phyloP scores from a whole-genome alignment of 2,329 filamentous ascomycete species.

The Incumbomyces delicatus region DNA sequence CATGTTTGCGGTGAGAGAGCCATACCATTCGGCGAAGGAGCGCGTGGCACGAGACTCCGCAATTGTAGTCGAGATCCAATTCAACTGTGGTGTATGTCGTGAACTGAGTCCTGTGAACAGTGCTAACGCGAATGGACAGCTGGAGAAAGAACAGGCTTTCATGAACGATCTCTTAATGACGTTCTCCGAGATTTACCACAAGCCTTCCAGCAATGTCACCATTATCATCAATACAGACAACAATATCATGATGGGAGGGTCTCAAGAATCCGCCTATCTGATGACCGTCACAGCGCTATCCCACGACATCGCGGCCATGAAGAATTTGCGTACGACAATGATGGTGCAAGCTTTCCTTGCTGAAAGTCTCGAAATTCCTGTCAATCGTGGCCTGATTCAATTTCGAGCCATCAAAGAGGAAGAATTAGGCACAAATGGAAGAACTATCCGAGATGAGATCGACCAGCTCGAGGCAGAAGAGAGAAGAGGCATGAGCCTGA shows the following conservation, averaged over 20 bases:
- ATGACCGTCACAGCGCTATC: slow-evolving; percentile 64
- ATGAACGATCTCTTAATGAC: slow-evolving; percentile 64
- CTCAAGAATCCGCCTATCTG: slow-evolving; percentile 69
- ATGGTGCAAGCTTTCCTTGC: slow-evolving; percentile 67
- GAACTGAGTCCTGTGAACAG: not conserved
- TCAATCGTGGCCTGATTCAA: slow-evolving; percentile 60
- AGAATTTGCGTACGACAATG: slow-evolving; percentile 72
- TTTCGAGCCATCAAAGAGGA: slow-evolving; percentile 63
- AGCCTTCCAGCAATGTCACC: slow-evolving; percentile 62
- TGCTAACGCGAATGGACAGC: slow-evolving; percentile 20
- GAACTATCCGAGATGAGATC: slow-evolving; percentile 59
- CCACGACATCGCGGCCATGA: slow-evolving; percentile 57
- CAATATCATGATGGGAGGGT: slow-evolving; percentile 64
- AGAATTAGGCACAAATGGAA: slow-evolving; percentile 60
- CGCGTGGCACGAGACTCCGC: slow-evolving; percentile 47
- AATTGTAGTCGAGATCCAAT: slow-evolving; percentile 54
- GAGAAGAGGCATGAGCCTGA: slow-evolving; percentile 28
- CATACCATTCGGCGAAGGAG: slow-evolving; percentile 31
- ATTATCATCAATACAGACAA: slow-evolving; percentile 66
- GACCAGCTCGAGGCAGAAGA: slow-evolving; percentile 44
- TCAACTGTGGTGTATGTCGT: slow-evolving; percentile 52
- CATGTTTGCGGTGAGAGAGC: slow-evolving; percentile 29
- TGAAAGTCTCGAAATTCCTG: slow-evolving; percentile 56
- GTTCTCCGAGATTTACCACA: slow-evolving; percentile 64
- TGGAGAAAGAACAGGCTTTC: slow-evolving; percentile 69